Base-by-base conservation (phyloP, 768 basidiomycete species). In the Chalciporus chontae region DNA sequence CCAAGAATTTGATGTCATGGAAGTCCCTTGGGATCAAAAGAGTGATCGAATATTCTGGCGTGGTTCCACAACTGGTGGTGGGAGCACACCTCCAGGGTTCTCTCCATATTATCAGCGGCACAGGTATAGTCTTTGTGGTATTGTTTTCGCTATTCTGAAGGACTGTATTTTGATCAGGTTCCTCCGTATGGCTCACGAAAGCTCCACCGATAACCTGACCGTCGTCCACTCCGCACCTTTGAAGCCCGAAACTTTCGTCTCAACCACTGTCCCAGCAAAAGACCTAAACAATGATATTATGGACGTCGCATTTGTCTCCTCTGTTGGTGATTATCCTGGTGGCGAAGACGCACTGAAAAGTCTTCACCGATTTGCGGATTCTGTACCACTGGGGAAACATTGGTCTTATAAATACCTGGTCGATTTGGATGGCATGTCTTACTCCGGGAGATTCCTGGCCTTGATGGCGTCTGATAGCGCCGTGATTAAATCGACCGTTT, bases 351-450 rank as follows among this genome's bases (percentile, higher is more conserved):
- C 80, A 15, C 70, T 96, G 59, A 71, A 79, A 55, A 67, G 73
- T 51, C 73, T 77, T 31, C 84, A 90, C 64, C 78, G 87, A 27
- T 85, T 90, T 57, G 80, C 77, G 10, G 81, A 88, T 45, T 74
- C 87, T 1, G 91, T 90, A 1, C 85, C 87, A 3, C 72, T 98
- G 1, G 90, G 90, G 6, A 78, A 83, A 48, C 87, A 93, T 61
- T 98, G 94, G 94, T 74, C 84, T 51, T 91, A 94, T 74, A 95
- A 96, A 72, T 92, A 94, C 62, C 75, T 95, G 31, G 69, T 94
- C 53, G 94, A 97, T 68, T 69, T 98, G 49, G 94, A 96, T 61
- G 94, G 95, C 14, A 94, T 94, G 89, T 86, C 90, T 17, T 98
- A 97, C 68, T 92, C 87, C 23, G 94, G 86, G 3, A 77, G 92